A percentile compares a stretch with the other conserved stretches of the same genome.
Evolutionary conservation across 2,329 filamentous ascomycete genomes (phyloP).

Genomic region (Colletotrichum chrysophilum): DNA sequence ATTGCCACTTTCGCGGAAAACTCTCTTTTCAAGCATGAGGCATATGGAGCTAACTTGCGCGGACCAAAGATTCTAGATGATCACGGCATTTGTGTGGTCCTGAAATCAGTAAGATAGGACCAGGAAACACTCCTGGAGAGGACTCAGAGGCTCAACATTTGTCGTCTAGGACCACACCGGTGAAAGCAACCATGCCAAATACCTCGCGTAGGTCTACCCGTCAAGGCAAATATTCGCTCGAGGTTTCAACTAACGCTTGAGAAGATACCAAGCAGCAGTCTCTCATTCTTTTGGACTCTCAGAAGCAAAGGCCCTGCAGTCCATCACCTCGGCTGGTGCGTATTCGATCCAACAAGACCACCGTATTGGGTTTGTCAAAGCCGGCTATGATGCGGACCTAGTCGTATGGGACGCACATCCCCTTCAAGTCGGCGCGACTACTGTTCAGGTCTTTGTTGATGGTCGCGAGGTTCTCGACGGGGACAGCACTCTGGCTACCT

Average conservation of each 20-base stretch:
- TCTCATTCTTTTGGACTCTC: constrained; percentile 43
- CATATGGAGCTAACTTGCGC: constrained; percentile 43
- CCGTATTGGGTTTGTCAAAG: constrained; percentile 45
- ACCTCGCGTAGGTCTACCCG: constrained; percentile 32
- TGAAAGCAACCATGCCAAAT: constrained; percentile 43
- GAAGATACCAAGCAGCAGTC: constrained; percentile 37
- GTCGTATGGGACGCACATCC: constrained; percentile 55
- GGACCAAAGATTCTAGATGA: constrained; percentile 43
- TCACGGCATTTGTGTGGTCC: constrained; percentile 43
- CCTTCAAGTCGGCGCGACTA: constrained; percentile 46
- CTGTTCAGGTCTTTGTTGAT: constrained; percentile 52
- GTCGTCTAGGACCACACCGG: constrained; percentile 34
- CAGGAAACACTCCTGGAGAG: fast-evolving
- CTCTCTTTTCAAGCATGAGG: constrained; percentile 45
- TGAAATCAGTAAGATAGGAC: constrained; percentile 36
- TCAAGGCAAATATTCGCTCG: neutral
- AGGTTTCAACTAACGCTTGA: neutral
- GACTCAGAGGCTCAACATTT: too few relatives aligned
- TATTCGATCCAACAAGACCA: constrained; percentile 44
- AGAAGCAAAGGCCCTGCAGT: constrained; percentile 41
- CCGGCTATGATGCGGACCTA: constrained; percentile 54
- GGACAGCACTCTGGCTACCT: neutral
- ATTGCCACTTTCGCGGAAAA: constrained; percentile 47
- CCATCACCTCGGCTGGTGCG: constrained; percentile 50
- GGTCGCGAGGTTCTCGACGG: constrained; percentile 29